These are phyloP conservation scores for Alternaria ventricosa DNA, from an alignment of 2,329 filamentous ascomycete species.

Conservation along the genomic window DNA sequence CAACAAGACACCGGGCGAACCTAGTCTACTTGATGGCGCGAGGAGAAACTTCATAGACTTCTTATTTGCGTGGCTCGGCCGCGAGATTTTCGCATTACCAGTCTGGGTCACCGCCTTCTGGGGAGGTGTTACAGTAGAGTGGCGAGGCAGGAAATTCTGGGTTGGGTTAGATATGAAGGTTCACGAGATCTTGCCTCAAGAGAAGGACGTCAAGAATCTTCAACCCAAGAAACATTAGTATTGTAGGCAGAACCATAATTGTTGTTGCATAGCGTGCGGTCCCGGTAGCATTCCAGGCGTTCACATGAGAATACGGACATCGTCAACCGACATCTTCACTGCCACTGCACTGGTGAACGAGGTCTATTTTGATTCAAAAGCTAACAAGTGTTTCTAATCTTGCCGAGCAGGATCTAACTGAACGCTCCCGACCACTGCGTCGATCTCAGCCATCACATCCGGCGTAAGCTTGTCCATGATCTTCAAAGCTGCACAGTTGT, in stretches of 20 bases:
- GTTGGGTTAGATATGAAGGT: conserved; percentile 88
- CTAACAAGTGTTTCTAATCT: conserved; percentile 16
- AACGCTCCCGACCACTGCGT: conserved; percentile 37
- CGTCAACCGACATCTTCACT: background rate
- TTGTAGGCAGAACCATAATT: no score
- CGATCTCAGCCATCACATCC: conserved; percentile 54
- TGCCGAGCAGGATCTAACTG: conserved; percentile 28
- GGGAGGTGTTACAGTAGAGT: conserved; percentile 84
- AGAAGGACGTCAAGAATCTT: conserved; percentile 1
- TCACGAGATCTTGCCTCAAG: conserved; percentile 57
- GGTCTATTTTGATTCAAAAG: background rate
- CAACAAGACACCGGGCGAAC: conserved; percentile 12
- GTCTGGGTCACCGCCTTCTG: conserved; percentile 91
- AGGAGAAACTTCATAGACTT: conserved; percentile 71
- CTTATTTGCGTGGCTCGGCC: conserved; percentile 81
- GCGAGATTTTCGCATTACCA: conserved; percentile 82
- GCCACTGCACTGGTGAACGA: background rate
- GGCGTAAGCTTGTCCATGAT: conserved; percentile 54
- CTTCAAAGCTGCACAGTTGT: conserved; percentile 53
- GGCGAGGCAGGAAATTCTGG: conserved; percentile 82
- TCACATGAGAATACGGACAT: background rate
- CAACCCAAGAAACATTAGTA: conserved; percentile 1
- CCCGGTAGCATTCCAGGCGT: background rate
- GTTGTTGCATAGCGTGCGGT: background rate
- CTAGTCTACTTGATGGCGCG: conserved; percentile 41